Evolutionary conservation across 306 rosid genomes (phyloP), one percentile per base, ranked within the genome.

Genomic region (Purshia tridentata): DNA sequence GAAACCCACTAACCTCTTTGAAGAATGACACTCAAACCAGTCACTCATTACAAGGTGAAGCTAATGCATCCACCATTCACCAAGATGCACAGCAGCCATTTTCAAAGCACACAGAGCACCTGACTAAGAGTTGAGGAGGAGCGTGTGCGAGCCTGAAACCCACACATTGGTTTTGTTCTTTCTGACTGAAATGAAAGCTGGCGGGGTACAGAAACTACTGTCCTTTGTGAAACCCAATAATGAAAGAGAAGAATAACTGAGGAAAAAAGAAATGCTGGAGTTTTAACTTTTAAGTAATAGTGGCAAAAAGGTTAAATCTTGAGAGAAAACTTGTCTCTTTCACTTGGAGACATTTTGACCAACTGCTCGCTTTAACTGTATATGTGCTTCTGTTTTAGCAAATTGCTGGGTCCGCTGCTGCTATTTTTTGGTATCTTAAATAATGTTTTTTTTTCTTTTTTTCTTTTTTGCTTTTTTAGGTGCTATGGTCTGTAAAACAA

Each of bases 181-280:
- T 48, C 83, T 81, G 88, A 81, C 91, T 82, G 48, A 81, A 76
- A 72, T 65, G 87, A 82, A 75, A 81, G 82, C 72, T 78, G 86
- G 79, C 67, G 73, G 67, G 67, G 72, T 51, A 44, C 80, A 82
- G 85, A 77, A 82, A 65, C 74, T 73, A 74, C 70, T 67, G 86
- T 80, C 75, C 72, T 69, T 77, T 74, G 63, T 69, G 65, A 70
- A 72, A 74, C 57, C 75, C 80, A 78, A 72, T 18, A 77, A 72
- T 65, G 87, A 73, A 79, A 73, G 62, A 69, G 67, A 65, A 6
- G 52, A 54, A 50, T 52, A 40, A 52, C 37, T 13, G 47, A n/a
- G 0, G 4, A n/a, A 56, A 66, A 40, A 58, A 9, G 37, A 61
- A 45, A 6, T 20, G 8, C 23, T 37, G 5, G n/a, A 67, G 35